Conservation (phyloP, 176 grass and related monocot genomes). For the Carex littledalei region DNA sequence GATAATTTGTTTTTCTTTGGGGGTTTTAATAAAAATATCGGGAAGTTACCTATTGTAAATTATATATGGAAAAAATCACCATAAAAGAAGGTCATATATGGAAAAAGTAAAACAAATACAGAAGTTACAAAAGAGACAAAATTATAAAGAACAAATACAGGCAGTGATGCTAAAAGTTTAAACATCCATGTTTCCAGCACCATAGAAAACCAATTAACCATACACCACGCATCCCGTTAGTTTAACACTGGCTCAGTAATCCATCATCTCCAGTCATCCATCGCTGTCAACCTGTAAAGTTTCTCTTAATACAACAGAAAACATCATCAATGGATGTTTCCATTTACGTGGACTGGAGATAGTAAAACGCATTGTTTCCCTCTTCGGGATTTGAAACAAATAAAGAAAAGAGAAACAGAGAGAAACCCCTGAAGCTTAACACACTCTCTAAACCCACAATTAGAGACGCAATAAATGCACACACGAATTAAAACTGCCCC, state of each 20-base stretch:
- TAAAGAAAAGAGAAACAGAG: neutral
- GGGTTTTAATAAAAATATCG: too few relatives aligned
- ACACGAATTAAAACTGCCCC: slow-evolving; percentile 15
- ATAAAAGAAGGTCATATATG: neutral
- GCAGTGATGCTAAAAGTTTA: neutral
- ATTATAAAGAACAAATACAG: neutral
- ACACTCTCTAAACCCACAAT: slow-evolving; percentile 25
- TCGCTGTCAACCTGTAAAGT: neutral
- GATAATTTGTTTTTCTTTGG: too few relatives aligned
- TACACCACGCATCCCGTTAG: neutral
- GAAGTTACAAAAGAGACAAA: neutral
- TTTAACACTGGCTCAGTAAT: neutral
- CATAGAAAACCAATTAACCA: neutral
- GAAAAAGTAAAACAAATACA: neutral
- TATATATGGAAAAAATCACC: neutral
- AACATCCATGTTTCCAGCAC: neutral
- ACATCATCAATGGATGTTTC: neutral
- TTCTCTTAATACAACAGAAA: neutral
- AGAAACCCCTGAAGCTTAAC: neutral
- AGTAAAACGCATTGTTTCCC: slow-evolving; percentile 10
- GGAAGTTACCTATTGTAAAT: neutral
- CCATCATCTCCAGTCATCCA: neutral
- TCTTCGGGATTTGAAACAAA: slow-evolving; percentile 36
- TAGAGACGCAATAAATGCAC: slow-evolving; percentile 30
- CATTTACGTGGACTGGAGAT: neutral